Base-by-base conservation (phyloP, 805 yeast species). In the Myxozyma neotropica region DNA sequence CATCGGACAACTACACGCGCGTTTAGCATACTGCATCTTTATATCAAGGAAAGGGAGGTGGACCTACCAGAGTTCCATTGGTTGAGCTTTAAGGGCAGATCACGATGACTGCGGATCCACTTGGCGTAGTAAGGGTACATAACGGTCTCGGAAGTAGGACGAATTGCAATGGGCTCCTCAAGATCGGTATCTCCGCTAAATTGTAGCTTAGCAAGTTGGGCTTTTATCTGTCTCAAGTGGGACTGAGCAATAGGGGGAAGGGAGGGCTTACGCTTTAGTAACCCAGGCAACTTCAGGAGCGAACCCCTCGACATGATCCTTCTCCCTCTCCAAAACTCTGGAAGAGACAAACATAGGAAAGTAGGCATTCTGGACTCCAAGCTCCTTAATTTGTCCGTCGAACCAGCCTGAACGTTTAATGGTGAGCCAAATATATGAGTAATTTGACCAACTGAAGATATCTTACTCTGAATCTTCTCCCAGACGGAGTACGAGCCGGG, bases 281-380 rank as follows among this genome's bases (percentile, higher is more conserved):
- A 94, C 99, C 99, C 99, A 94, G 26, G 99, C 99, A 57, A 94
- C 99, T 77, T 94, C 99, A 26, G 99, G 99, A 48, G 99, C 99
- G 74, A 94, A 94, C 46, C 99, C 99, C 77, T 94, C 99, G 69
- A 94, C 84, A 74, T 94, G 99, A 73, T 94, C 99, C 78, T 94
- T 94, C 80, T 94, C 99, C 78, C 86, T 90, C 78, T 95, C 98
- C 70, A 94, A 80, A 23, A 95, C 99, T 69, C 85, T 83, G 48
- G 89, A 80, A 8, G 97, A 91, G 52, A 94, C 98, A 72, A 94
- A 94, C 97, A 94, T 89, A 66, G 99, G 99, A 88, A 94, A 94
- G 75, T 93, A 93, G 26, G 97, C 87, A 77, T 94, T 94, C 71
- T 86, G 84, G 61, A 95, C 99, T 66, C 97, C 99, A 69, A 94